Evolutionary conservation across 331 rosid species (phyloP).

Genomic region (Rosa hybrid): DNA sequence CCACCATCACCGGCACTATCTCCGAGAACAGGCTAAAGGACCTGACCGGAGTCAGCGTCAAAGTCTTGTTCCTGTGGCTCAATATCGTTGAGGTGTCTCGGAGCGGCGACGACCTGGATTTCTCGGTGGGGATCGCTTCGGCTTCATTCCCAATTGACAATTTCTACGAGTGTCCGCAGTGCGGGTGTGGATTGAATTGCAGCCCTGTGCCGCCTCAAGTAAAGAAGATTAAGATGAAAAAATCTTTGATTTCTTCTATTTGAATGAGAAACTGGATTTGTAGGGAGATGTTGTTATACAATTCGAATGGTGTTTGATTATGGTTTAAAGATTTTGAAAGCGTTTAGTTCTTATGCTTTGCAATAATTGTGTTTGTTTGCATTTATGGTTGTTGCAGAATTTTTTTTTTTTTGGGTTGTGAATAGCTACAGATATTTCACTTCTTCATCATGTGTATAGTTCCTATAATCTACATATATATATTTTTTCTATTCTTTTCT

Average conservation of each 20-base stretch:
- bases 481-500: no score
- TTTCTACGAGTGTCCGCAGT: conserved; percentile 35
- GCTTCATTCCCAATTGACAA: conserved; percentile 38
- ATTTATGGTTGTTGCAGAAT: not conserved
- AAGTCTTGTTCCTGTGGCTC: conserved; percentile 36
- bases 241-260: conserved; percentile 15
- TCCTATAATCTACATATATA: no score
- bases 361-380: not conserved
- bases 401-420: no score
- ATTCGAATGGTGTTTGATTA: not conserved
- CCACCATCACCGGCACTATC: conserved; percentile 30
- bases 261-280: not conserved
- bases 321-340: not conserved
- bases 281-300: not conserved
- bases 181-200: conserved; percentile 39
- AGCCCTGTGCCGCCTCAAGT: conserved; percentile 9
- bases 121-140: conserved; percentile 36
- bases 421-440: no score
- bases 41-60: conserved; percentile 37
- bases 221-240: conserved; percentile 20
- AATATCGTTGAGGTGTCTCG: conserved; percentile 34
- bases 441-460: no score
- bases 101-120: conserved; percentile 16
- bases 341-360: not conserved
- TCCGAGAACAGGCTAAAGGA: conserved; percentile 27